Evolutionary conservation across 164 flowering plant species (phyloP), one percentile per base, ranked within the genome.

Genomic region (Pachysandra terminalis): DNA sequence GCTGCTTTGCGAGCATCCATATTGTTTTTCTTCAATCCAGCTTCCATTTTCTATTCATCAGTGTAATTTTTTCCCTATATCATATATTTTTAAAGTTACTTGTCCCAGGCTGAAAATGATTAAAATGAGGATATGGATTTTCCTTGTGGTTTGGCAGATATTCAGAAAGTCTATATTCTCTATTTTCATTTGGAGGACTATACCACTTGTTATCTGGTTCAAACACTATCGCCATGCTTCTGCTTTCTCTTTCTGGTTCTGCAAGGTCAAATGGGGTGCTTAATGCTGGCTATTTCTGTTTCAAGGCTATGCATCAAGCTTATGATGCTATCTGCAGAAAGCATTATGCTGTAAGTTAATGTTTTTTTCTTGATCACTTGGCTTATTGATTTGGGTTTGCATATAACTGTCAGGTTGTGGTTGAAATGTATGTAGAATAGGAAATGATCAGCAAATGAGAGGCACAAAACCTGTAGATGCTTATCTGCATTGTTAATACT

Each of bases 181-280:
- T 95, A 41, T 75, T 88, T 63, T 84, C 96, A 25, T 62, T 95
- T 70, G 99, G 97, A 76, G 99, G 99, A 61, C 10, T 88, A 56
- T 90, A 85, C 73, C 71, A 83, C 81, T 74, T 92, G 56, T 51
- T 92, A 56, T 74, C 84, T 56, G 88, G 96, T 64, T 78, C 81
- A 60, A 79, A 79, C 49, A 80, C 66, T 59, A 32, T 69, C 24
- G 82, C 92, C 21, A 75, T 82, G 52, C 72, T 89, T 61, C 83
- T 80, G 76, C 70, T 92, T 81, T 90, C 98, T 52, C 81, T 95
- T 69, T 92, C 97, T 73, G 91, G 91, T 61, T 79, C 73, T 75
- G 89, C 93, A 73, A 85, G 98, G 79, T 95, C 98, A 68, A 95
- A 95, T 81, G 97, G 98, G 66, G 86, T 89, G 75, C 86, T 90